A percentile compares a stretch with the other conserved stretches of the same genome.
phyloP scores from a whole-genome alignment of 805 yeast species.

The Peterozyma toletana region DNA sequence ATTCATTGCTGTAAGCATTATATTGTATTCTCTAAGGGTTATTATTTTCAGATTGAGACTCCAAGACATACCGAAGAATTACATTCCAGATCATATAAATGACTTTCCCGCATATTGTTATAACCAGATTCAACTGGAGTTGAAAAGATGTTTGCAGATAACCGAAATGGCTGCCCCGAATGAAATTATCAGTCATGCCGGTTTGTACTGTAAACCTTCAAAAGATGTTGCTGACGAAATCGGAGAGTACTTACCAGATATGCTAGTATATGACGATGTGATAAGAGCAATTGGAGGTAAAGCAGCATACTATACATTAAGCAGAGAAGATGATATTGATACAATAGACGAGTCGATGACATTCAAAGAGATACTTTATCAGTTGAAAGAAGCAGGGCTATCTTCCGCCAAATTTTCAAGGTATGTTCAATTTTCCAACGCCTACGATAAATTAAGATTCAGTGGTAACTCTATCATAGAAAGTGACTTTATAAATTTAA shows the following conservation, averaged over 20 bases:
- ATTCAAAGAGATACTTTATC: no score
- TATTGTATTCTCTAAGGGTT: conserved; percentile 54
- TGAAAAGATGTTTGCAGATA: conserved; percentile 34
- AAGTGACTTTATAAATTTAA: conserved; percentile 51
- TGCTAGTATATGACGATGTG: conserved; percentile 42
- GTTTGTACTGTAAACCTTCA: conserved; percentile 25
- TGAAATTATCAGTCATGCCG: conserved; percentile 39
- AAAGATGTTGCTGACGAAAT: background rate
- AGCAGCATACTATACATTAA: conserved; percentile 15
- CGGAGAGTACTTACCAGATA: conserved; percentile 16
- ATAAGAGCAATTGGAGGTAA: conserved; percentile 55
- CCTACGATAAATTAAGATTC: conserved; percentile 65
- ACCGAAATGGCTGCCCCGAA: conserved; percentile 32
- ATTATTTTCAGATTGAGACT: conserved; percentile 49
- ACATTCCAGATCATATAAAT: conserved; percentile 58
- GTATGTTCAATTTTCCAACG: conserved; percentile 29
- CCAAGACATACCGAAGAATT: conserved; percentile 72
- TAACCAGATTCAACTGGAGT: conserved; percentile 29
- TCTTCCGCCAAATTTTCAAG: no score
- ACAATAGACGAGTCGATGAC: no score
- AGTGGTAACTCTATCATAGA: conserved; percentile 55
- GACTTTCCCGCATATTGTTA: conserved; percentile 48
- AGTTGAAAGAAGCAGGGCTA: no score
- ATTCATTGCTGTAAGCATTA: conserved; percentile 41
- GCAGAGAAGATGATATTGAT: no score